Percentiles rank a stretch among this genome's conserved stretches.
Conservation (phyloP, 2,329 filamentous ascomycete species). For the Metarhizium album region DNA sequence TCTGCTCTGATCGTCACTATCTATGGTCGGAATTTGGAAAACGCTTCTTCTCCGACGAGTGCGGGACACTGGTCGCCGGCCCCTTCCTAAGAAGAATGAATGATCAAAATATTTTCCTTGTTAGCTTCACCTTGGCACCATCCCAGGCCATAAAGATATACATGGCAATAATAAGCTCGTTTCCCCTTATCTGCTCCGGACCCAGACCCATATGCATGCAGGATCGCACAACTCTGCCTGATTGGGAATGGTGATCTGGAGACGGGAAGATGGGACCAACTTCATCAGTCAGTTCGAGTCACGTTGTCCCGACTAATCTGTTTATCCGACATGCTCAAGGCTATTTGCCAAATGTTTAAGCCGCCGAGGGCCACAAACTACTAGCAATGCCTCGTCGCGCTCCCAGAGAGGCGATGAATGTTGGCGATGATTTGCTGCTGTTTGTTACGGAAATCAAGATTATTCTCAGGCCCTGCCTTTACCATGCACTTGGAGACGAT, state of each 20-base stretch:
- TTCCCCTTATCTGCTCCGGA: too few relatives aligned
- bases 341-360: too few relatives aligned
- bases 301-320: not conserved
- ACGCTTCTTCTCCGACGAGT: too few relatives aligned
- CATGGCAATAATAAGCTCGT: too few relatives aligned
- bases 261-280: not conserved
- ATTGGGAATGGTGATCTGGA: not conserved
- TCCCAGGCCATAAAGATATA: not conserved
- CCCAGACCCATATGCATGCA: too few relatives aligned
- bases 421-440: not conserved
- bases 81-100: too few relatives aligned
- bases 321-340: too few relatives aligned
- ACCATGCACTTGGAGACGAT: not conserved
- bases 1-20: too few relatives aligned
- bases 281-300: not conserved
- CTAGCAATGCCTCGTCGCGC: not conserved
- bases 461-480: not conserved
- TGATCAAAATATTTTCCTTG: not conserved
- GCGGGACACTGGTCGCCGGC: too few relatives aligned
- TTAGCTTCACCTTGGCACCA: not conserved
- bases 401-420: not conserved
- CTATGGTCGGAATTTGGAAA: too few relatives aligned
- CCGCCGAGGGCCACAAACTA: too few relatives aligned
- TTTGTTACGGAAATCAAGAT: not conserved
- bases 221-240: constrained; percentile 4